Evolutionary conservation across 257 asterid genomes (phyloP).

Genomic region (Solanum ossicruentum): DNA sequence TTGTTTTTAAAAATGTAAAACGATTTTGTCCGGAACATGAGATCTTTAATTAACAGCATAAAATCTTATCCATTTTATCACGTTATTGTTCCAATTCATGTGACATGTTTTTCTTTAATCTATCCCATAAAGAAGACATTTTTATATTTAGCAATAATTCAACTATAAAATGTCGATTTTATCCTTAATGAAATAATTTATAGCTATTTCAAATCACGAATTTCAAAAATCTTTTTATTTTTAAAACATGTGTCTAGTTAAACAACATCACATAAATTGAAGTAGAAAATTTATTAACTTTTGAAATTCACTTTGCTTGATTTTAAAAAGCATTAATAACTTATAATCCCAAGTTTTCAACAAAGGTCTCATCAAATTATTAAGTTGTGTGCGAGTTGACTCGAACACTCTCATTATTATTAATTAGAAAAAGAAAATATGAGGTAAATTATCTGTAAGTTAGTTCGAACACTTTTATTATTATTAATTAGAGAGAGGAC

Average conservation of each 20-base stretch:
- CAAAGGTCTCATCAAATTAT: neutral
- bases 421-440: no score
- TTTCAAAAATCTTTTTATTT: neutral
- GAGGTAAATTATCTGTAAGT: accelerated
- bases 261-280: neutral
- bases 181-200: no score
- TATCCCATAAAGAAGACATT: accelerated
- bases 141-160: neutral
- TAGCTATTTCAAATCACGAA: neutral
- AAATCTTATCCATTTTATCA: neutral
- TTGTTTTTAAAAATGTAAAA: neutral
- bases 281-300: neutral
- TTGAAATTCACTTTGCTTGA: neutral
- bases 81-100: neutral
- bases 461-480: neutral
- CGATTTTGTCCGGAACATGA: neutral
- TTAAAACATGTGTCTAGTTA: neutral
- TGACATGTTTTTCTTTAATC: neutral
- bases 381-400: accelerated
- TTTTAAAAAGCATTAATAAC: neutral
- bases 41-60: neutral
- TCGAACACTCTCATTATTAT: neutral
- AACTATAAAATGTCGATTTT: neutral
- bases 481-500: neutral
- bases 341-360: neutral